Evolutionary conservation across 1,139 yeast genomes (phyloP), one percentile per base, ranked within the genome.

Genomic region (Scheffersomyces titani): DNA sequence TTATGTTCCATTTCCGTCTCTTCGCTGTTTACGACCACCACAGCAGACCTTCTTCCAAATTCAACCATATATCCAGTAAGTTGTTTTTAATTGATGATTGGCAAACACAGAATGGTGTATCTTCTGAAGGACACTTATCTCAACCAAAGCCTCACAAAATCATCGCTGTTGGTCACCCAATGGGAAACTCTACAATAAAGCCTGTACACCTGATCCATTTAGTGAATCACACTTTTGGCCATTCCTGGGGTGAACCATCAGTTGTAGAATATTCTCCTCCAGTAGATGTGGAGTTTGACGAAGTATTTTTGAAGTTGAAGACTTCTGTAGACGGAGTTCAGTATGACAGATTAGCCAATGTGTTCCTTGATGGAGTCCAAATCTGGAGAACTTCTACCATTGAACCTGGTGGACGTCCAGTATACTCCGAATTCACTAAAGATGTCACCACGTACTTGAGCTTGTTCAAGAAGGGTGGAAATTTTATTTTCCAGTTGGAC

Each of bases 321-420:
- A 86, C 89, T 3, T 72, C 83, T 6, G 86, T 86, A 5, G 76
- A 73, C 51, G 94, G 96, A 11, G 81, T 84, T 16, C 97, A 91
- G 69, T 90, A 84, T 65, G 97, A 91, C 68, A 78, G 97, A 57
- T 76, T 91, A 64, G 90, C 88, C 16, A 91, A 90, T 65, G 70
- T 91, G 30, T 88, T 82, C 65, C 70, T 91, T 30, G 83, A 83
- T 55, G 90, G 87, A 22, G 79, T 82, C 18, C 90, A 90, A 63
- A 72, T 91, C 45, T 91, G 97, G 97, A 80, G 97, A 70, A 87
- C 96, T 0, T 87, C 94, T 2, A 91, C 97, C 1, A 86, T 90
- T 19, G 97, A 91, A 70, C 97, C 97, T 0, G 84, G 85, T 59
- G 79, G 83, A 54, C 65, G 65, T 24, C 44, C 53, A 3, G 79